Conservation (phyloP, 495 filamentous ascomycete genomes). For the Neurospora sp. region DNA sequence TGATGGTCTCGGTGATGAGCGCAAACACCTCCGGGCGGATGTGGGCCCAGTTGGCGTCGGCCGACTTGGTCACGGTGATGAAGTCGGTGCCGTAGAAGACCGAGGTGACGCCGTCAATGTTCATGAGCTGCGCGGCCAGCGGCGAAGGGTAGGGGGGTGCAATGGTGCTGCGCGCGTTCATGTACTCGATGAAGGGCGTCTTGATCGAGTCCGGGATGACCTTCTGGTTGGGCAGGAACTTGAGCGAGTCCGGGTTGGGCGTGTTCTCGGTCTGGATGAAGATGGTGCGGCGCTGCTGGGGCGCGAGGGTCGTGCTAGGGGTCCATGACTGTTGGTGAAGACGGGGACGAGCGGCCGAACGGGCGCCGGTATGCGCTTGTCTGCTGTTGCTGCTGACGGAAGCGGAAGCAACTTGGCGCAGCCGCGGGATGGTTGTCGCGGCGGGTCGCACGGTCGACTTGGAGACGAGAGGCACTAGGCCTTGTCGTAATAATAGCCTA, state of each 20-base stretch:
- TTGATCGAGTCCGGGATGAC: conserved; percentile 65
- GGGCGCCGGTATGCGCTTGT: conserved; percentile 12
- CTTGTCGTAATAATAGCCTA: conserved; percentile 13
- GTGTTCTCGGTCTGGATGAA: conserved; percentile 97
- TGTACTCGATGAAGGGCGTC: conserved; percentile 80
- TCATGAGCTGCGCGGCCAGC: conserved; percentile 77
- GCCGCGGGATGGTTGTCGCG: conserved; percentile 1
- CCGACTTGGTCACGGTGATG: conserved; percentile 88
- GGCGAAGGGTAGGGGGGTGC: conserved; percentile 88
- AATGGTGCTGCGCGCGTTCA: conserved; percentile 77
- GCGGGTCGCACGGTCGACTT: conserved; percentile 5
- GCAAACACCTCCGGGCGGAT: conserved; percentile 93
- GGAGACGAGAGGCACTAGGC: conserved; percentile 18
- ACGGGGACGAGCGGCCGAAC: background rate
- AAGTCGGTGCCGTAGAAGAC: conserved; percentile 96
- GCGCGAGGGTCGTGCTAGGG: background rate
- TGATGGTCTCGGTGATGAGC: conserved; percentile 84
- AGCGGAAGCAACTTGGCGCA: conserved; percentile 11
- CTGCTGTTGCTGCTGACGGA: conserved; percentile 10
- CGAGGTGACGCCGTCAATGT: conserved; percentile 79
- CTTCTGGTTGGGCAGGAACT: conserved; percentile 82
- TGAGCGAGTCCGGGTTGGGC: conserved; percentile 83
- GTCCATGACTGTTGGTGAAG: conserved; percentile 11
- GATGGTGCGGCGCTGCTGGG: conserved; percentile 51
- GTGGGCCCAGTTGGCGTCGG: conserved; percentile 83